Conservation (phyloP, 1,284 basidiomycete genomes). For the Fomes fomentarius region DNA sequence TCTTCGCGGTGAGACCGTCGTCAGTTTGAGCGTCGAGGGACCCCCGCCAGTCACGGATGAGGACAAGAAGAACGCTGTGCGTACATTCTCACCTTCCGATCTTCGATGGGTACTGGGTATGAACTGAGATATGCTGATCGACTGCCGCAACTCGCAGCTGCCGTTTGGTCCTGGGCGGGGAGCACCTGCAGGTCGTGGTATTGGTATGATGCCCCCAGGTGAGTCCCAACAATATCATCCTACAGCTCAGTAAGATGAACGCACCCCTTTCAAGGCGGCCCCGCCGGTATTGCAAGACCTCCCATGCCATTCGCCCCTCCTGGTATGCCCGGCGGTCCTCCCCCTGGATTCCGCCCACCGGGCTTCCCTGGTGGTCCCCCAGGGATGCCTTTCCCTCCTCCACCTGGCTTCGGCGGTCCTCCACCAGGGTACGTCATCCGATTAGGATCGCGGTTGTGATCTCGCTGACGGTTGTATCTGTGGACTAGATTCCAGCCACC, state of each 20-base stretch:
- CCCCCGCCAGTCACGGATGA: conserved; percentile 93
- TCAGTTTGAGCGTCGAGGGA: conserved; percentile 94
- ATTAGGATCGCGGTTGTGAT: neutral
- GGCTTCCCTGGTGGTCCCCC: conserved; percentile 63
- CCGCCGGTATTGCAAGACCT: conserved; percentile 75
- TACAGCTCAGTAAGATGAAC: conserved; percentile 19
- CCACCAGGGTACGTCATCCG: conserved; percentile 80
- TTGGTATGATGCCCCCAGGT: conserved; percentile 95
- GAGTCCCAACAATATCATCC: conserved; percentile 35
- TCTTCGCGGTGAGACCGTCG: conserved; percentile 94
- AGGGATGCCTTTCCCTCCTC: conserved; percentile 61
- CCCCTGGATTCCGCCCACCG: conserved; percentile 78
- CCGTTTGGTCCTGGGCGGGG: conserved; percentile 92
- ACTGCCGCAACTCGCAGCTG: conserved; percentile 51
- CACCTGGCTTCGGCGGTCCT: conserved; percentile 70
- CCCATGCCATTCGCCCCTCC: conserved; percentile 87
- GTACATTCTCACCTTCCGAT: conserved; percentile 13
- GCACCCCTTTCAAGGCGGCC: conserved; percentile 51
- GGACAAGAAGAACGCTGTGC: conserved; percentile 79
- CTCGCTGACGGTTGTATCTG: neutral
- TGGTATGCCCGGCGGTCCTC: conserved; percentile 70
- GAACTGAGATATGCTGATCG: neutral
- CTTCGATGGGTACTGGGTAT: conserved; percentile 24
- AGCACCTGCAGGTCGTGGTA: conserved; percentile 95
- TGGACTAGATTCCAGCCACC: conserved; percentile 57